Percentiles rank a stretch among this genome's conserved stretches.
Evolutionary conservation across 2,329 filamentous ascomycete genomes (phyloP).

Genomic region (Dothistroma septosporum): DNA sequence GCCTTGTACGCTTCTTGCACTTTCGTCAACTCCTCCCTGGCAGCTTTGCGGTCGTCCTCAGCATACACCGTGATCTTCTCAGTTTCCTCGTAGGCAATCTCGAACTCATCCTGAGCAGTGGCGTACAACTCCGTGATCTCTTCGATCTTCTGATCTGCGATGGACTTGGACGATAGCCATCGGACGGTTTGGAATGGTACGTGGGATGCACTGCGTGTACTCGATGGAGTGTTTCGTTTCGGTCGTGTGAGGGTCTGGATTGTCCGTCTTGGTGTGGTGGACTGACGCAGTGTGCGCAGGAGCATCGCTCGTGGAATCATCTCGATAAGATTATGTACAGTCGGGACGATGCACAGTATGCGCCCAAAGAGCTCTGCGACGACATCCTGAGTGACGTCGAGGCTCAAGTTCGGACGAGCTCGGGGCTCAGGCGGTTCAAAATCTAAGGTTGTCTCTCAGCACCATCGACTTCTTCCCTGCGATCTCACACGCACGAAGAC

Average conservation of each 20-base stretch:
- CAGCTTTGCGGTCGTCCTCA: slow-evolving; percentile 51
- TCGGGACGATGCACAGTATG: not conserved
- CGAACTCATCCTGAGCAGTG: slow-evolving; percentile 43
- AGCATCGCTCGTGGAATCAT: slow-evolving; percentile 25
- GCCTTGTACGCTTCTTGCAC: slow-evolving; percentile 47
- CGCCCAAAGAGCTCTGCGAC: not conserved
- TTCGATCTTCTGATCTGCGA: slow-evolving; percentile 39
- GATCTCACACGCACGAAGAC: not conserved
- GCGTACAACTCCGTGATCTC: slow-evolving; percentile 41
- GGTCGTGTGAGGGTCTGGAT: slow-evolving; percentile 20
- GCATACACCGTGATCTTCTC: slow-evolving; percentile 55
- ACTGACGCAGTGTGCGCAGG: slow-evolving; percentile 19
- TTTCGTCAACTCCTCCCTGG: slow-evolving; percentile 49
- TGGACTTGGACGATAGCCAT: slow-evolving; percentile 28
- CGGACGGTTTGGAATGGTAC: slow-evolving; percentile 22
- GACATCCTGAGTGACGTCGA: not conserved
- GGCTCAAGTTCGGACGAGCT: not conserved
- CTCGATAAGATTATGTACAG: not conserved
- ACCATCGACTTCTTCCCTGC: not conserved
- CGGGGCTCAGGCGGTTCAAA: not conserved
- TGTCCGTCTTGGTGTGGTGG: slow-evolving; percentile 15
- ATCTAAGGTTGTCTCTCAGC: not conserved
- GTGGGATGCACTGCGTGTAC: slow-evolving; percentile 25
- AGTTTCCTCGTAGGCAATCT: slow-evolving; percentile 51
- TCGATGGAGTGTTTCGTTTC: slow-evolving; percentile 5